These are phyloP conservation scores for Chlamydomonas incerta DNA, from an alignment of 139 green algal genomes.

Conservation along the genomic window DNA sequence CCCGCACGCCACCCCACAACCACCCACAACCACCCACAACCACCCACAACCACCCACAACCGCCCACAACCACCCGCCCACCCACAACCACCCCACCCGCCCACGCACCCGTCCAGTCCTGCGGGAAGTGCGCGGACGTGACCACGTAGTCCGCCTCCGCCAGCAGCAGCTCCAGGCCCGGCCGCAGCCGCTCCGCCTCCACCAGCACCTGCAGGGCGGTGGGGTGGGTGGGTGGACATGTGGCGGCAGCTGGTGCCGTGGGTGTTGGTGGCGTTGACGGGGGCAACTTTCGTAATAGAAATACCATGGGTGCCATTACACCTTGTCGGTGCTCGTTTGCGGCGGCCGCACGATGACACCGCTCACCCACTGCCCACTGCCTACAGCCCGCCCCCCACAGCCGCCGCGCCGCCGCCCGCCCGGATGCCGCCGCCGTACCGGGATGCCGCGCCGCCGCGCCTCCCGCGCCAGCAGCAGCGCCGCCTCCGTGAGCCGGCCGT, in stretches of 20 bases:
- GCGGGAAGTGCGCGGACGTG: slow-evolving; percentile 88
- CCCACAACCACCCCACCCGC: neutral
- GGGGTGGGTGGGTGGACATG: neutral
- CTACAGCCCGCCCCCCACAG: too few relatives aligned
- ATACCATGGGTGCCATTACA: too few relatives aligned
- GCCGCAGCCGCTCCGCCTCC: slow-evolving; percentile 90
- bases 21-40: too few relatives aligned
- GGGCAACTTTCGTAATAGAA: too few relatives aligned
- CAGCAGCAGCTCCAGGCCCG: slow-evolving; percentile 84
- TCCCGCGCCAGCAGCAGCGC: slow-evolving; percentile 81
- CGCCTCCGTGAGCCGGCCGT: slow-evolving; percentile 91
- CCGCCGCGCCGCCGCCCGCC: too few relatives aligned
- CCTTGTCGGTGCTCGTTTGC: too few relatives aligned
- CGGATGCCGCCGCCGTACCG: neutral
- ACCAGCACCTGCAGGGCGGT: slow-evolving; percentile 79
- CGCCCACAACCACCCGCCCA: neutral
- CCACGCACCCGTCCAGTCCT: slow-evolving; percentile 51
- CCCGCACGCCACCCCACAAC: too few relatives aligned
- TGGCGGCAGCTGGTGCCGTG: too few relatives aligned
- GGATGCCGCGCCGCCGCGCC: slow-evolving; percentile 59
- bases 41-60: too few relatives aligned
- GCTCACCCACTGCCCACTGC: too few relatives aligned
- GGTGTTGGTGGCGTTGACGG: too few relatives aligned
- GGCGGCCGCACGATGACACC: too few relatives aligned
- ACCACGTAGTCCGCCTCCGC: slow-evolving; percentile 84